These are phyloP conservation scores for Daldinia bambusicola DNA, from an alignment of 495 filamentous ascomycete genomes.

Conservation along the genomic window DNA sequence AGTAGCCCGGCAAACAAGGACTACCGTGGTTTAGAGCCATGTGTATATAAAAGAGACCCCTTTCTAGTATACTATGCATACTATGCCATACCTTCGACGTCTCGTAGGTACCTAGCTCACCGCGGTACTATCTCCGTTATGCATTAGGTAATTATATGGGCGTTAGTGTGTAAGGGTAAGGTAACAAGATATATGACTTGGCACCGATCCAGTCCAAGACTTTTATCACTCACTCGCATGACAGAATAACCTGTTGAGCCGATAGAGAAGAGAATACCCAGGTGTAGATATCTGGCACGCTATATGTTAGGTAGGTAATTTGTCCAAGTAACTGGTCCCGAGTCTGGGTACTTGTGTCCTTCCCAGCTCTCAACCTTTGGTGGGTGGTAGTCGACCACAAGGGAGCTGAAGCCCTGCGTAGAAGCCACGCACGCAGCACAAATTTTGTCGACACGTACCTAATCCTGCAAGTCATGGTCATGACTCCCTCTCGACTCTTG, in stretches of 20 bases:
- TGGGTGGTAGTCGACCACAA: slow-evolving; percentile 14
- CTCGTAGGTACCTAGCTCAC: not conserved
- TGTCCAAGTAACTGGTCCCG: slow-evolving; percentile 11
- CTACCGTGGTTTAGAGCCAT: slow-evolving; percentile 14
- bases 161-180: slow-evolving; percentile 11
- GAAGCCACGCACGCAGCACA: slow-evolving; percentile 16
- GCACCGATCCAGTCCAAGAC: slow-evolving; percentile 23
- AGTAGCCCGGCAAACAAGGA: slow-evolving; percentile 25
- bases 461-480: slow-evolving; percentile 25
- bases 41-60: slow-evolving; percentile 11
- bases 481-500: not conserved
- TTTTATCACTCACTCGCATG: slow-evolving; percentile 19
- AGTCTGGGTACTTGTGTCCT: slow-evolving; percentile 8
- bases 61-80: too few species aligned
- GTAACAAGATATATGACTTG: slow-evolving; percentile 24
- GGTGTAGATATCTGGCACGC: slow-evolving; percentile 5
- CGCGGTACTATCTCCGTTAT: slow-evolving; percentile 16
- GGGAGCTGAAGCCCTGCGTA: slow-evolving; percentile 34
- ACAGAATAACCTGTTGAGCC: slow-evolving; percentile 1
- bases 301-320: too few species aligned
- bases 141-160: slow-evolving; percentile 6
- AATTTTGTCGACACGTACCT: slow-evolving; percentile 15
- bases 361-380: slow-evolving; percentile 1
- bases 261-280: slow-evolving; percentile 13
- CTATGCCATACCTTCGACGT: not conserved